Base-by-base conservation (phyloP, 2,329 filamentous ascomycete genomes). In the Nemania sp. region DNA sequence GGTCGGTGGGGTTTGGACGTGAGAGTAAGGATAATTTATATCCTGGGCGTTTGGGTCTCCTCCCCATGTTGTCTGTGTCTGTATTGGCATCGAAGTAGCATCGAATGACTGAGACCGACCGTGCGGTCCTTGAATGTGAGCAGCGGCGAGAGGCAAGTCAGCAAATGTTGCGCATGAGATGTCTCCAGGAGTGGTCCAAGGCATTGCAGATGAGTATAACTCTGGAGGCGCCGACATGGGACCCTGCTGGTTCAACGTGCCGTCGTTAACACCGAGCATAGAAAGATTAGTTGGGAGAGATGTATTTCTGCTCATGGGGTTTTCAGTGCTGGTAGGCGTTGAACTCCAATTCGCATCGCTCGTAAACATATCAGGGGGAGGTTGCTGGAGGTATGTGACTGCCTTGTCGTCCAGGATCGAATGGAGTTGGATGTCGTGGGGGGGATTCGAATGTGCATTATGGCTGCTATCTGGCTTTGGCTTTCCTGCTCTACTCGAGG, bases 401-500 rank as follows among this genome's bases (percentile, higher is more conserved):
- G 67, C 66, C 60, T 78, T 78, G 38, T 77, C 72, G 54, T 76
- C 75, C 51, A 72, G 64, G n/a, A 75, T 24, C 43, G 65, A 47
- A 35, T 74, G 68, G 55, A 74, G 68, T 75, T 67, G 67, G 35
- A 70, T 29, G 29, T 74, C 72, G 27, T 73, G 74, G 7, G 66
- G 57, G n/a, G 53, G 8, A 49, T 68, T 68, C n/a, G 62, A 27
- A 32, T 70, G 70, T 3, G 68, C 15, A 29, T 29, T 71, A 41
- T 63, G 70, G 53, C 56, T 73, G 62, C 62, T 75, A 20, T 78
- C 78, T 32, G 82, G 77, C 69, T 84, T 86, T 41, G 83, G 81
- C 72, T 85, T 86, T 38, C 85, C 85, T 1, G 82, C 80, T 59
- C 85, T 79, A 70, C 82, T 85, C 0, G 85, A 87, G 1, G 85